phyloP scores from a whole-genome alignment of 176 grass and related monocot species.

The Eremochloa ophiuroides region DNA sequence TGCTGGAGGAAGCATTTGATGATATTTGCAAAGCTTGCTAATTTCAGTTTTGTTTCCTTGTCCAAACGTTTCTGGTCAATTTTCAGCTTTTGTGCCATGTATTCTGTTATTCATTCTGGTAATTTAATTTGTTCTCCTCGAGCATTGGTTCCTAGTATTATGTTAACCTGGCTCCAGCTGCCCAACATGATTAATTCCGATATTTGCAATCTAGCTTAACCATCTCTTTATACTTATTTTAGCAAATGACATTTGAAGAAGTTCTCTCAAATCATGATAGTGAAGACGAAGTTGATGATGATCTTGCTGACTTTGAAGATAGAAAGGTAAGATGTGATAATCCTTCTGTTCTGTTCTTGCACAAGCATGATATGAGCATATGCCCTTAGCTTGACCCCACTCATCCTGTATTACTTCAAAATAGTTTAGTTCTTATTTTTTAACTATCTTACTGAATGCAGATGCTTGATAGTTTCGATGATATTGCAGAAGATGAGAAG shows the following conservation, averaged over 20 bases:
- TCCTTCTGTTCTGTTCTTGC: slow-evolving; percentile 14
- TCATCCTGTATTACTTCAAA: neutral
- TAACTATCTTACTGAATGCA: slow-evolving; percentile 30
- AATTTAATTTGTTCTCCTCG: slow-evolving; percentile 10
- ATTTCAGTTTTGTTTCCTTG: neutral
- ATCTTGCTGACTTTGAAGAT: slow-evolving; percentile 84
- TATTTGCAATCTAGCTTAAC: slow-evolving; percentile 29
- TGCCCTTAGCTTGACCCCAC: neutral
- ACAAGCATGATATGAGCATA: neutral
- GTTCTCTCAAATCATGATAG: slow-evolving; percentile 79
- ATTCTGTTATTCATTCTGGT: neutral
- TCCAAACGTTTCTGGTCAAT: neutral
- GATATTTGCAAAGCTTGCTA: neutral
- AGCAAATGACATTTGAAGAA: slow-evolving; percentile 75
- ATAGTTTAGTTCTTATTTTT: slow-evolving; percentile 2
- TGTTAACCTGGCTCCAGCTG: neutral
- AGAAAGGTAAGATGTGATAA: slow-evolving; percentile 57
- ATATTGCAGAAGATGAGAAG: slow-evolving; percentile 81
- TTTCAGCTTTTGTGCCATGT: neutral
- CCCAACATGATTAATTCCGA: neutral
- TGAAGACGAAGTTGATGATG: slow-evolving; percentile 92
- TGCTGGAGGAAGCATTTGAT: slow-evolving; percentile 5
- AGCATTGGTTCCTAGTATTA: neutral
- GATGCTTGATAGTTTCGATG: slow-evolving; percentile 87
- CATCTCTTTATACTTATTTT: neutral